A percentile compares a stretch with the other conserved stretches of the same genome.
These are phyloP conservation scores for Mycosphaerella sp. DNA, from an alignment of 2,329 filamentous ascomycete species.

Conservation along the genomic window DNA sequence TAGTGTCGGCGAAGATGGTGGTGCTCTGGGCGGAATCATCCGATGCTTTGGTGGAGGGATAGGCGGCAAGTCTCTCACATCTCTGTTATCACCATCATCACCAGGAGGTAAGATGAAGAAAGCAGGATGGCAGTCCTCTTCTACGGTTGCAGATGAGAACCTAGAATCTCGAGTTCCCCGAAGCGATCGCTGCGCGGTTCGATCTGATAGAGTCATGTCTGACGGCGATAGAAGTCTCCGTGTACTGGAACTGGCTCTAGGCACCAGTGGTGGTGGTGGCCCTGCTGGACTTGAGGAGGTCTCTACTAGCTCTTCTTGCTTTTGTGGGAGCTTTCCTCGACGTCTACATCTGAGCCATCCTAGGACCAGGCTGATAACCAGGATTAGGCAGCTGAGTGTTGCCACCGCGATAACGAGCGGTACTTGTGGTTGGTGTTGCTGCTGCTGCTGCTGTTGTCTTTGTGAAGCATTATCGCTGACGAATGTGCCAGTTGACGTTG, in stretches of 20 bases:
- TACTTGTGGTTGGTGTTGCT: neutral
- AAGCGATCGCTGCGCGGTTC: neutral
- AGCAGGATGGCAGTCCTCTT: neutral
- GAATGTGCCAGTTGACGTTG: neutral
- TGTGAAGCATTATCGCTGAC: neutral
- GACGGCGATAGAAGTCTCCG: slow-evolving; percentile 6
- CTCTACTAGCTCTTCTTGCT: neutral
- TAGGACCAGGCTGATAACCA: slow-evolving; percentile 5
- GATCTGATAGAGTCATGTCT: neutral
- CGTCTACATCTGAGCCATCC: slow-evolving; percentile 9
- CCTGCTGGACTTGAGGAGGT: neutral
- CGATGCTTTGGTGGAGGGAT: slow-evolving; percentile 7
- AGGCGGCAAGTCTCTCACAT: slow-evolving; percentile 4
- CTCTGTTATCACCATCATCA: neutral
- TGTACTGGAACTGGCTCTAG: slow-evolving; percentile 1
- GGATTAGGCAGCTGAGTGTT: slow-evolving; percentile 7
- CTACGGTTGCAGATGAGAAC: neutral
- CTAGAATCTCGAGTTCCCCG: neutral
- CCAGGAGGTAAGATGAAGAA: neutral
- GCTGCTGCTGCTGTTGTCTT: neutral
- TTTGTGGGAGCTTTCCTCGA: neutral
- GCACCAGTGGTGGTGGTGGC: slow-evolving; percentile 4
- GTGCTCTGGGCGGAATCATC: neutral
- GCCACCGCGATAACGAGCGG: slow-evolving; percentile 7
- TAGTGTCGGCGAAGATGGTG: slow-evolving; percentile 9